Evolutionary conservation across 2,329 filamentous ascomycete species (phyloP).

Genomic region (Raffaelea deltoideospora): DNA sequence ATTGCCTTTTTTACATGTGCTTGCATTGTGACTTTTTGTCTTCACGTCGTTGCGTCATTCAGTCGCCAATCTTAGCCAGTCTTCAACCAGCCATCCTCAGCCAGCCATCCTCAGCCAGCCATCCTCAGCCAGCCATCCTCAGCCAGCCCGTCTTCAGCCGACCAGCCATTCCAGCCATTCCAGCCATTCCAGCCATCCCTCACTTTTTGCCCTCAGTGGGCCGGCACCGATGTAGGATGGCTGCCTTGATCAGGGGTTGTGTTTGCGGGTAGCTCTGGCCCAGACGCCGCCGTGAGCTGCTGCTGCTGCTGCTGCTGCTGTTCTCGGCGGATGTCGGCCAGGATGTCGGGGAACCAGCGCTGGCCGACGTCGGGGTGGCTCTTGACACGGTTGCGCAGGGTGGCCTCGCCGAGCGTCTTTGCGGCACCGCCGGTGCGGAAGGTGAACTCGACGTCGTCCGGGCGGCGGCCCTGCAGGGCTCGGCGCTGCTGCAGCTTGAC

Average conservation of each 20-base stretch:
- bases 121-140: too few relatives aligned
- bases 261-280: background rate
- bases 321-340: constrained; percentile 41
- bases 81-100: too few relatives aligned
- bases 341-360: constrained; percentile 57
- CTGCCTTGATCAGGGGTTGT: background rate
- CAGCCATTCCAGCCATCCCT: too few relatives aligned
- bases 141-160: too few relatives aligned
- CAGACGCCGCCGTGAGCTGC: background rate
- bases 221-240: constrained; percentile 12
- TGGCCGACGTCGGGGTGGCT: constrained; percentile 79
- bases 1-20: too few relatives aligned
- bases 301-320: constrained; percentile 23
- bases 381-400: constrained; percentile 70
- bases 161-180: too few relatives aligned
- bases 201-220: too few relatives aligned
- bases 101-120: too few relatives aligned
- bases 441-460: constrained; percentile 76
- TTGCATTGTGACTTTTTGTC: too few relatives aligned
- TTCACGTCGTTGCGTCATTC: too few relatives aligned
- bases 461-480: constrained; percentile 35
- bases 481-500: constrained; percentile 46
- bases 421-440: constrained; percentile 56
- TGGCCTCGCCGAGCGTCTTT: constrained; percentile 65
- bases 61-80: too few relatives aligned